Evolutionary conservation across 495 filamentous ascomycete genomes (phyloP), one percentile per base, ranked within the genome.

Genomic region (Neurospora sp.): DNA sequence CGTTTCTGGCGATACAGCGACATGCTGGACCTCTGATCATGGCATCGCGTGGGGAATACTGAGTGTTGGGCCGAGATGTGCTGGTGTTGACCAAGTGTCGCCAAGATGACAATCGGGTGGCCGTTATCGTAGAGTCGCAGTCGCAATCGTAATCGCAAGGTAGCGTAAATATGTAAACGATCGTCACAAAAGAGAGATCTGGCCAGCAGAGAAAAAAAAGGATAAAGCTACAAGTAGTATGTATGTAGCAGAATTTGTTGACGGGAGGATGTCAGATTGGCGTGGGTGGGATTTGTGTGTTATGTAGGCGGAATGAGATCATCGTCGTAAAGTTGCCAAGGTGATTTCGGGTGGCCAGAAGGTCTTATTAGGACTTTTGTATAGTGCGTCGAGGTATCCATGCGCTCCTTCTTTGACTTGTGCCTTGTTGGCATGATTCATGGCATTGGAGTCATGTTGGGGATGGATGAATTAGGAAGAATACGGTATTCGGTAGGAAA

Each of bases 1-100:
- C 74, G 72, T 59, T 70, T 68, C 9, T 61, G 69, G 69, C 71
- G 74, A 73, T 44, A 44, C 6, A 71, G 69, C 47, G 61, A 70
- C 78, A 80, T 80, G 37, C 47, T 79, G 71, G 39, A 37, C 41
- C 35, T 40, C 7, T 41, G 42, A 69, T 73, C 71, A 76, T 69
- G 73, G 71, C 72, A 71, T 73, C n/a, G 31, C 38, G 40, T 22
- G 35, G 27, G 22, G 14, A 18, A 31, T 65, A 61, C 3, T 16
- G n/a, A 31, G 27, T 31, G 0, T 59, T 59, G 47, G 5, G 53
- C 9, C 45, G 9, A 5, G n/a, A 53, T 53, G 45, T 53, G 45
- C 20, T 53, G 45, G 45, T 59, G 47, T 59, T 59, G 45, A 53
- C 20, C 45, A 53, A 53, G 53, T 31, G 14, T 65, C 53, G 53